Evolutionary conservation across 208 protist species (phyloP), one percentile per base, ranked within the genome.

Genomic region (Crithidia sp.): DNA sequence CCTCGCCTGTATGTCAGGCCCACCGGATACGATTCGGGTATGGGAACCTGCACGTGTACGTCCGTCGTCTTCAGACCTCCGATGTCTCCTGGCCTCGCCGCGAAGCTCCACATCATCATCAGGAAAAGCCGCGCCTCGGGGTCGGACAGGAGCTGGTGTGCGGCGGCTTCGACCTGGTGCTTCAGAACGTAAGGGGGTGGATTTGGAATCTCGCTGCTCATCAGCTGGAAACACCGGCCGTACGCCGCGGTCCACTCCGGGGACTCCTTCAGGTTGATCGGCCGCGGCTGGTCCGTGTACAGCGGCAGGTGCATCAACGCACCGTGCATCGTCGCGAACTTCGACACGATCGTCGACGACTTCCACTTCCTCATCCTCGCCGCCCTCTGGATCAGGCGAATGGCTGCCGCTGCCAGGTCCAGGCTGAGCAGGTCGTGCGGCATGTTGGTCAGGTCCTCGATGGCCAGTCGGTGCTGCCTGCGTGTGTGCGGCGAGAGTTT

Each of bases 1-100:
- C 53, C 53, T 57, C 53, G 7, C 53, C 53, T 7, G 53, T 57
- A 57, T 36, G 53, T 57, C 53, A 57, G 17, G 53, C 53, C 53
- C n/a, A 57, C 17, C 53, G 45, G 45, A 13, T 49, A 49, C 45
- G 45, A 49, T 49, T 7, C 45, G 45, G 45, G 9, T 49, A 13
- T 49, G 9, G 45, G 45, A 13, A 13, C 12, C 45, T 49, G 45
- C 45, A 49, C 12, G 7, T 7, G 7, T 2, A 49, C 45, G 12
- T 49, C 45, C 45, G 7, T 13, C 2, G 45, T 7, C 45, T 49
- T 49, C 45, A 49, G 45, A 0, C 45, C 45, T 49, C 45, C 45
- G 45, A 49, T 49, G 45, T 49, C 45, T 7, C 45, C 45, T 14
- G 45, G 9, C 12, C 45, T 7, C 9, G 45, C 45, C 12, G 45